These are phyloP conservation scores for Rubroshorea leprosula DNA, from an alignment of 345 rosid genomes.

Conservation along the genomic window DNA sequence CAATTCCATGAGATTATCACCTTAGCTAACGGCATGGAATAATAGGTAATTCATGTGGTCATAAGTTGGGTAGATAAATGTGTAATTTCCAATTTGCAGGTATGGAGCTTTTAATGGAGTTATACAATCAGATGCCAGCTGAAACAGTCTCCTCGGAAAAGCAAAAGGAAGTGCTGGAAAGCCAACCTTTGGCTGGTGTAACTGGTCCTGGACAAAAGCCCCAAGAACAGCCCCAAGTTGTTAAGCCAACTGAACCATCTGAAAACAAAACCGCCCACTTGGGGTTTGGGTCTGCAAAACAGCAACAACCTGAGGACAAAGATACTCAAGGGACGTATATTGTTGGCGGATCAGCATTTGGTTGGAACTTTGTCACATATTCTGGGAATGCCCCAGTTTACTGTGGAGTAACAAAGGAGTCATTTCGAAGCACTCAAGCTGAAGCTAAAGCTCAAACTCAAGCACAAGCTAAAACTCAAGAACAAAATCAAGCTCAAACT, in stretches of 20 bases:
- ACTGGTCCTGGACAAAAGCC: conserved; percentile 28
- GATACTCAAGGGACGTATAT: conserved; percentile 26
- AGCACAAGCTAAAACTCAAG: conserved; percentile 7
- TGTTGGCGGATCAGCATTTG: conserved; percentile 84
- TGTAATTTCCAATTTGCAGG: conserved; percentile 33
- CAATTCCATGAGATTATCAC: not conserved
- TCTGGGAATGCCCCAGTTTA: conserved; percentile 42
- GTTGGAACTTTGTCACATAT: conserved; percentile 81
- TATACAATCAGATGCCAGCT: conserved; percentile 47
- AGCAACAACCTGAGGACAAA: conserved; percentile 28
- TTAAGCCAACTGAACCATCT: conserved; percentile 22
- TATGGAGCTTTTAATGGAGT: conserved; percentile 54
- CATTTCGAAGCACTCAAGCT: conserved; percentile 44
- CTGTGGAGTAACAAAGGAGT: conserved; percentile 66
- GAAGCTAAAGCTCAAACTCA: no score
- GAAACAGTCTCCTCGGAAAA: conserved; percentile 27
- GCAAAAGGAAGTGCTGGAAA: conserved; percentile 24
- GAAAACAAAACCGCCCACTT: conserved; percentile 23
- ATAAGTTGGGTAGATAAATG: not conserved
- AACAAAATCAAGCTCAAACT: no score
- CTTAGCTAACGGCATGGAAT: not conserved
- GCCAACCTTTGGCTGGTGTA: conserved; percentile 35
- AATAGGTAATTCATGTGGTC: not conserved
- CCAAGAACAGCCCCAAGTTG: conserved; percentile 14
- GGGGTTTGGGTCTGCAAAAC: conserved; percentile 10